Conservation (phyloP, 768 basidiomycete species). For the Suillus weaverae region DNA sequence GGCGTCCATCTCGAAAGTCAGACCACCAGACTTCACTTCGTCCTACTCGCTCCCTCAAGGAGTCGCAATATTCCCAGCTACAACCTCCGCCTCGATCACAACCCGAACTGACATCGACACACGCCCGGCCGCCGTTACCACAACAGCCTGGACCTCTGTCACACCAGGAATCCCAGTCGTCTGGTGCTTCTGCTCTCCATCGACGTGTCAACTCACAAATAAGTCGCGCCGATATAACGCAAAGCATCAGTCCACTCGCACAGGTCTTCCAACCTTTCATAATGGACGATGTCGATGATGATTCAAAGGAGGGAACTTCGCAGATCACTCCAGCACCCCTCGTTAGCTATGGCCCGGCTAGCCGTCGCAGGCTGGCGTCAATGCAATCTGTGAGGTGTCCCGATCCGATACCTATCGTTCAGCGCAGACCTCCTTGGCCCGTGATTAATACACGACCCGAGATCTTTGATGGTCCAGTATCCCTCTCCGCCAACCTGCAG, state of each 20-base stretch:
- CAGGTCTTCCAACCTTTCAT: constrained; percentile 71
- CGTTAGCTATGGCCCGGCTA: constrained; percentile 41
- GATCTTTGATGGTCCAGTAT: constrained; percentile 10
- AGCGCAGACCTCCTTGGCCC: constrained; percentile 17
- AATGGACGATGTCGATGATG: constrained; percentile 51
- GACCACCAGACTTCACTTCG: constrained; percentile 31
- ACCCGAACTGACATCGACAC: background rate
- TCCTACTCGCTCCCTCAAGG: constrained; percentile 17
- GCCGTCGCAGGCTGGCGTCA: constrained; percentile 40
- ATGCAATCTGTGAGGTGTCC: constrained; percentile 26
- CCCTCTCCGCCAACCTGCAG: constrained; percentile 31
- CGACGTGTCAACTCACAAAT: constrained; percentile 22
- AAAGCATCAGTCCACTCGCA: constrained; percentile 64
- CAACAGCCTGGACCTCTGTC: constrained; percentile 13
- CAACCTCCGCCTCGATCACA: constrained; percentile 7
- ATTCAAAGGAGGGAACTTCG: constrained; percentile 32
- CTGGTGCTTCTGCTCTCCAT: constrained; percentile 19
- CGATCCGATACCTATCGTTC: constrained; percentile 3
- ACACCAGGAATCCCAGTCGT: constrained; percentile 14
- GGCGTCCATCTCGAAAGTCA: constrained; percentile 34
- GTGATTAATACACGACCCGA: constrained; percentile 27
- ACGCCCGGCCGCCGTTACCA: background rate
- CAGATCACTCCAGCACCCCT: constrained; percentile 18
- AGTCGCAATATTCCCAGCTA: constrained; percentile 12
- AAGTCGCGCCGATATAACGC: constrained; percentile 27